Evolutionary conservation across 768 basidiomycete genomes (phyloP).

Genomic region (Tephrocybe rancida): DNA sequence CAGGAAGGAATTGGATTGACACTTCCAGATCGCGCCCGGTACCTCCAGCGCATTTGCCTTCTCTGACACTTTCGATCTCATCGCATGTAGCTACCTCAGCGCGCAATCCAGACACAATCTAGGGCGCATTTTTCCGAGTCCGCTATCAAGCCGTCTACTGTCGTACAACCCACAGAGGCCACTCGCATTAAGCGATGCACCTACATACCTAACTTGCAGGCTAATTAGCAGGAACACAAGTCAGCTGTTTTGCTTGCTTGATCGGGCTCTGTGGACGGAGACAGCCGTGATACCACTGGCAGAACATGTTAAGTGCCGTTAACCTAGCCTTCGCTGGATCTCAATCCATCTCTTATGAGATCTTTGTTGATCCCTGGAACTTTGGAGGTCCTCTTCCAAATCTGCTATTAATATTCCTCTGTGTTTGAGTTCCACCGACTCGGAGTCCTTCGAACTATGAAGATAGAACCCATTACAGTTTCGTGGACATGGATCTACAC

Average conservation of each 20-base stretch:
- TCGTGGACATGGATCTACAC: not conserved
- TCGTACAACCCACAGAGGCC: not conserved
- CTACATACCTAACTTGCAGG: not conserved
- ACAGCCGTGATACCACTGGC: slow-evolving; percentile 8
- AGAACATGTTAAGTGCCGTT: slow-evolving; percentile 15
- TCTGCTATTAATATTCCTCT: too few relatives aligned
- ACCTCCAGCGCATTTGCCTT: not conserved
- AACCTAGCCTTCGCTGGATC: slow-evolving; percentile 1
- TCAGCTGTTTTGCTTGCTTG: not conserved
- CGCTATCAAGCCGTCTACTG: not conserved
- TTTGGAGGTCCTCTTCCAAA: not conserved
- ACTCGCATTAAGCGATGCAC: slow-evolving; percentile 2
- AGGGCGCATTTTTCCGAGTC: not conserved
- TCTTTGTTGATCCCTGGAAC: not conserved
- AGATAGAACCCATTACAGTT: not conserved
- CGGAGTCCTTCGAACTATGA: not conserved
- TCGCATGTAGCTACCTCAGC: slow-evolving; percentile 6
- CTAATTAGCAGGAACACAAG: not conserved
- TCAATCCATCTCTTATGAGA: not conserved
- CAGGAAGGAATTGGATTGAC: not conserved
- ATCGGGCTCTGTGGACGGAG: not conserved
- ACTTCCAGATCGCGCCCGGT: not conserved
- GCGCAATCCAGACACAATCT: not conserved
- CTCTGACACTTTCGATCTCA: slow-evolving; percentile 18
- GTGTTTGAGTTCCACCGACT: not conserved